phyloP scores from a whole-genome alignment of 108 stramenopile species.

The Seminavis robusta region DNA sequence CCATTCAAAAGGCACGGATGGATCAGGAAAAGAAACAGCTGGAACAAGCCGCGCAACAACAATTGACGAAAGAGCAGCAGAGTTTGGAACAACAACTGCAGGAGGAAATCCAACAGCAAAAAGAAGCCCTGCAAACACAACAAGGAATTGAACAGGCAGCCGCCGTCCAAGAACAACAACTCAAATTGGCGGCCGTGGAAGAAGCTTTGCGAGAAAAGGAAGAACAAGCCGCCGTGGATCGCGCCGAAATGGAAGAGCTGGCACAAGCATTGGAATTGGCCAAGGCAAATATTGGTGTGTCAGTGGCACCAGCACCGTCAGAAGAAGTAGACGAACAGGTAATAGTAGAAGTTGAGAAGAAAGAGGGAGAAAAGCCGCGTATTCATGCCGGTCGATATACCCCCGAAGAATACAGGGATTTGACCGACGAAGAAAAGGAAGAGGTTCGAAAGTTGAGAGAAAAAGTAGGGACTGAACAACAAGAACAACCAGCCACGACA shows the following conservation, averaged over 20 bases:
- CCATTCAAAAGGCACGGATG: constrained; percentile 30
- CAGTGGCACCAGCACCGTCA: background rate
- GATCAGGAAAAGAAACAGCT: constrained; percentile 34
- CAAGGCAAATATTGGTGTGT: too few species aligned
- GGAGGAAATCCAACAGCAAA: background rate
- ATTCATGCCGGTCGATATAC: too few species aligned
- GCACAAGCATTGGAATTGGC: background rate
- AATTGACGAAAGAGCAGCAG: too few species aligned
- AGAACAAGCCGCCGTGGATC: background rate
- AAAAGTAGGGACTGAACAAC: background rate
- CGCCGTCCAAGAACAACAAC: background rate
- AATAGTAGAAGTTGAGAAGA: background rate
- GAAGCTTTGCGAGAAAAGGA: too few species aligned
- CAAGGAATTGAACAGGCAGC: background rate
- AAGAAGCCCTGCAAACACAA: background rate
- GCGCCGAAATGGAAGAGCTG: background rate
- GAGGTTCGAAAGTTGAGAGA: background rate
- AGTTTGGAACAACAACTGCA: constrained; percentile 2
- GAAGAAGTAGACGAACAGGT: too few species aligned
- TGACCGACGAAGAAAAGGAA: background rate
- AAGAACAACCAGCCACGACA: background rate
- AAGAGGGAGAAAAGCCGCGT: too few species aligned
- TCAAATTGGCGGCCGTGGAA: background rate
- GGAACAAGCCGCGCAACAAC: constrained; percentile 23
- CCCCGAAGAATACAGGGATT: too few species aligned